Base-by-base conservation (phyloP, 208 protist species). In the Acanthamoeba quina region DNA sequence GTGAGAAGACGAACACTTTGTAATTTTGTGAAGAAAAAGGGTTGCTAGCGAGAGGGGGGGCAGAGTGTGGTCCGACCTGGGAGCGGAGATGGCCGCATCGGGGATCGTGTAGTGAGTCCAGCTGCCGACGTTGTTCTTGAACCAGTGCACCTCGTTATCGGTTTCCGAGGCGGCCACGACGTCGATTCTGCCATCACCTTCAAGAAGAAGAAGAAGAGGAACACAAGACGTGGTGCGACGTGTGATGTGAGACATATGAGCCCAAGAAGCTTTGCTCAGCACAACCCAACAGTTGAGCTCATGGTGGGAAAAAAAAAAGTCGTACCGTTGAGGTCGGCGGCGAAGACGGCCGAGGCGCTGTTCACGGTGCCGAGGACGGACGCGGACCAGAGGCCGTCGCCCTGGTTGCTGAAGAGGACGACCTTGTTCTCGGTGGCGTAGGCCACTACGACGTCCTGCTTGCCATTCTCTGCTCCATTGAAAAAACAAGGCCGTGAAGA, bases 81-180 rank as follows among this genome's bases (percentile, higher is more conserved):
- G n/a, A 21, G 31, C 26, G 44, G 72, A 26, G 19, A 9, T 26
- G 37, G 72, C 31, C 13, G 31, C 19, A 21, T 10, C 10, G 72
- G 21, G 0, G 17, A 82, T 52, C 44, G 72, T 24, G 41, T n/a
- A 34, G 37, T n/a, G 17, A 3, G 34, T 52, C 37, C 34, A 82
- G 24, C 19, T 6, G 11, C n/a, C 21, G 44, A 26, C 64, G 64
- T 41, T n/a, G 72, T 82, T 82, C 41, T 15, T 44, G 72, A 82
- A 82, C 72, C 72, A 82, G 72, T 82, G 52, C 41, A 82, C 72
- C 37, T 7, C 0, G 41, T 29, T 19, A 24, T 52, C 26, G 34
- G 72, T 82, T 24, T 82, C 41, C 37, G 72, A 82, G 26, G 72
- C 37, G 72, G 72, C 72, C 44, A 82, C 72, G 3, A 82, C 13